A percentile compares a stretch with the other conserved stretches of the same genome.
Evolutionary conservation across 2,329 filamentous ascomycete species (phyloP).

Genomic region (Tolypocladium tropicale): DNA sequence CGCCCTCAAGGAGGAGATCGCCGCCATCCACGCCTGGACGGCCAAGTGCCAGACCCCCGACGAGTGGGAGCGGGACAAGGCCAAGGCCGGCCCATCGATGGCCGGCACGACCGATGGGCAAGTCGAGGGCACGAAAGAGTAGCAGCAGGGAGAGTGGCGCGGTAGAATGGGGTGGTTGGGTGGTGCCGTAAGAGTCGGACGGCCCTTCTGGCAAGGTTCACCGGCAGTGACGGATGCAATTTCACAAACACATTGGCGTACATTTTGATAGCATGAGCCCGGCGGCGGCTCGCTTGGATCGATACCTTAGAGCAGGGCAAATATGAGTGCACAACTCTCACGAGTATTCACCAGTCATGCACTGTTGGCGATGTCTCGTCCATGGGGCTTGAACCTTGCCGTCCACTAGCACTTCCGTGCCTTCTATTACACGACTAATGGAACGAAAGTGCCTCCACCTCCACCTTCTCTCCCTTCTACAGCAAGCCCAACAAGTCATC

Average conservation of each 20-base stretch:
- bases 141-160: neutral
- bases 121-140: slow-evolving; percentile 21
- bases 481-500: slow-evolving; percentile 47
- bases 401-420: neutral
- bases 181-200: no score
- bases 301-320: neutral
- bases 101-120: slow-evolving; percentile 33
- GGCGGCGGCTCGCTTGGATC: neutral
- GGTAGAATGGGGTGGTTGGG: no score
- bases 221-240: neutral
- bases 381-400: neutral
- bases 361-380: neutral
- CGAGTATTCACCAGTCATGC: neutral
- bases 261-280: neutral
- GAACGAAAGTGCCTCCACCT: neutral
- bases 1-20: slow-evolving; percentile 77
- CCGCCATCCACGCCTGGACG: slow-evolving; percentile 87
- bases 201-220: neutral
- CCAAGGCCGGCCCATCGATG: slow-evolving; percentile 25
- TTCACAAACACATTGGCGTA: neutral
- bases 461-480: slow-evolving; percentile 14
- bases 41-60: slow-evolving; percentile 88
- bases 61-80: slow-evolving; percentile 65
- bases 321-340: neutral
- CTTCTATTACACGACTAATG: neutral